Conservation (phyloP, 805 yeast species). For the Sungouiozyma ichnusensis region DNA sequence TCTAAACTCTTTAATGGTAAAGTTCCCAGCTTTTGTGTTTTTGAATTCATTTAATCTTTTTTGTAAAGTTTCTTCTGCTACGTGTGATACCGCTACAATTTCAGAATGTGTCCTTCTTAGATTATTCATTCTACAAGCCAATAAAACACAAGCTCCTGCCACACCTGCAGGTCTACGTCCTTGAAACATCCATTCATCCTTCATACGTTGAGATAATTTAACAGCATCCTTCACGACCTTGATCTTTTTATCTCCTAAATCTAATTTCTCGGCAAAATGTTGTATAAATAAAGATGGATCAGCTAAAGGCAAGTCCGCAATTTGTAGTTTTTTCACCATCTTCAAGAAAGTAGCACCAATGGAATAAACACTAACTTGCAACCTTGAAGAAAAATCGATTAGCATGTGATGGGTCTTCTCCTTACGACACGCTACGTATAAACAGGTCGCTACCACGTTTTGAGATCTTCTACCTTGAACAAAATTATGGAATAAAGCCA, state of each 20-base stretch:
- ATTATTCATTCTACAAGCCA: conserved; percentile 96
- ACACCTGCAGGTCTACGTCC: conserved; percentile 98
- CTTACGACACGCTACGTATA: conserved; percentile 88
- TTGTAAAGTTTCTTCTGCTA: conserved; percentile 89
- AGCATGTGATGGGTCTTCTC: conserved; percentile 90
- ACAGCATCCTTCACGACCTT: conserved; percentile 83
- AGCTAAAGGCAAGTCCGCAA: conserved; percentile 70
- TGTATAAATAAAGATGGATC: conserved; percentile 92
- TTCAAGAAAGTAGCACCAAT: conserved; percentile 93
- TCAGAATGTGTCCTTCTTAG: conserved; percentile 86
- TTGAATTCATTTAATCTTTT: conserved; percentile 82
- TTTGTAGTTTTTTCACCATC: conserved; percentile 77
- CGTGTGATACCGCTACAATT: conserved; percentile 89
- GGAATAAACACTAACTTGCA: conserved; percentile 86
- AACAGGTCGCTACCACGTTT: conserved; percentile 89
- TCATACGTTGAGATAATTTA: conserved; percentile 79
- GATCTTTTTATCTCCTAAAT: conserved; percentile 62
- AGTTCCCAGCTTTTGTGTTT: conserved; percentile 57
- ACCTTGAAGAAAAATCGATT: conserved; percentile 83
- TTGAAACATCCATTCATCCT: conserved; percentile 89
- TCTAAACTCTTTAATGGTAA: conserved; percentile 70
- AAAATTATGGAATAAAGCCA: conserved; percentile 79
- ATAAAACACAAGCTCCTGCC: conserved; percentile 88
- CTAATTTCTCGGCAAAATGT: conserved; percentile 82
- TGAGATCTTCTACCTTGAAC: conserved; percentile 97